Base-by-base conservation (phyloP, 1,284 basidiomycete genomes). In the Xanthoconium separans region DNA sequence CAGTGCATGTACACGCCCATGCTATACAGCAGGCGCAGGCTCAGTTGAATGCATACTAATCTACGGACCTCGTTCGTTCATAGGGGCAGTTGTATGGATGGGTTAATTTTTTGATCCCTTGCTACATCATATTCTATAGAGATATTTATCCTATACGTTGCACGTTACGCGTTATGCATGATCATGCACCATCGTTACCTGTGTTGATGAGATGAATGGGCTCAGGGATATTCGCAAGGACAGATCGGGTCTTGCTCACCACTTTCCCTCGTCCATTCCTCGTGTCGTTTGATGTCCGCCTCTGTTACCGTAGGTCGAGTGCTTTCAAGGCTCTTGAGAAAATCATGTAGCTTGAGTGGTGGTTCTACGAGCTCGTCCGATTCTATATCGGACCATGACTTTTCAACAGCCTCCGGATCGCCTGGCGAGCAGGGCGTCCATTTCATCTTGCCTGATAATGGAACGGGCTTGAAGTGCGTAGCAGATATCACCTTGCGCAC, bases 381-480 rank as follows among this genome's bases (percentile, higher is more conserved):
- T 53, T 89, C 88, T 44, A 99, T 81, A 57, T 93, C 91, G n/a
- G 88, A 84, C 96, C 97, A 99, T 4, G 86, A 78, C 78, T 91
- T 95, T 75, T 99, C 96, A 39, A 85, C 77, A 0, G 93, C 95
- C 0, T 84, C 84, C 0, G 85, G 78, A 61, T 96, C 94, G 12
- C 96, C 95, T 1, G 96, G 95, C 8, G 95, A 98, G 71, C 96
- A 99, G 8, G 96, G 96, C 24, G 94, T 98, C 85, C 79, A 88
- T 76, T 82, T 85, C 57, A 54, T 70, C 59, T 76, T 75, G 45
- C 61, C 66, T 2, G 68, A 58, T 16, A 76, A 72, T 2, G 65
- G 59, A 9, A 82, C 74, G n/a, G 68, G 75, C 66, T 95, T 95
- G 78, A 99, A 99, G 73, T 99, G 96, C 3, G 95, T 98, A 1